These are phyloP conservation scores for Chenopodium album DNA, from an alignment of 148 eudicot species.

Conservation along the genomic window DNA sequence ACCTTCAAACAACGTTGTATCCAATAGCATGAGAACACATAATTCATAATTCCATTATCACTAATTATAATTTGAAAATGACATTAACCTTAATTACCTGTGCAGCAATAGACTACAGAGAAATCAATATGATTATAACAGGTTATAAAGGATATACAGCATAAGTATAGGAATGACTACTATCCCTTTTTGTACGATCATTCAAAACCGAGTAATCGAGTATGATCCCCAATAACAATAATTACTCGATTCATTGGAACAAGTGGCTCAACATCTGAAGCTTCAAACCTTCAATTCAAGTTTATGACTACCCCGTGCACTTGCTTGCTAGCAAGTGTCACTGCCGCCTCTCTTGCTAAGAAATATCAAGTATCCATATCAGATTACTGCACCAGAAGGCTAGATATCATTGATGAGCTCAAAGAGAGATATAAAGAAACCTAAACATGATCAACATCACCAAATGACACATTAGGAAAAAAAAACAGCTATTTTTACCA, in stretches of 20 bases:
- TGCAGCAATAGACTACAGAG: background rate
- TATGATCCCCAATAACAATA: background rate
- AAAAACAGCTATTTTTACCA: background rate
- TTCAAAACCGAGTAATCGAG: background rate
- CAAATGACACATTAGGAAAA: background rate
- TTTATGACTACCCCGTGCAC: background rate
- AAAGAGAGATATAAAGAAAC: background rate
- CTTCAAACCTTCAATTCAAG: background rate
- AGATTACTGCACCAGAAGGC: conserved; percentile 12
- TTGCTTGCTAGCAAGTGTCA: background rate
- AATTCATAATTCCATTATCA: background rate
- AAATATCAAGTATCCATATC: background rate
- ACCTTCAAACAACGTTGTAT: background rate
- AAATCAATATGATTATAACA: background rate
- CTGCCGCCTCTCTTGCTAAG: background rate
- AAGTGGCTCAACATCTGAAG: background rate
- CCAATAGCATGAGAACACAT: background rate
- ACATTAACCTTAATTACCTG: background rate
- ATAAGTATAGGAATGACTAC: background rate
- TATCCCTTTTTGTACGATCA: background rate
- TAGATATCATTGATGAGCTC: background rate
- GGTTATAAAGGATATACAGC: background rate
- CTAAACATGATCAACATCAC: background rate
- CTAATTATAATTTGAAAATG: background rate
- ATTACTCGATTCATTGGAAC: background rate